phyloP scores from a whole-genome alignment of 1,284 basidiomycete genomes.

The Vanrija sp. region DNA sequence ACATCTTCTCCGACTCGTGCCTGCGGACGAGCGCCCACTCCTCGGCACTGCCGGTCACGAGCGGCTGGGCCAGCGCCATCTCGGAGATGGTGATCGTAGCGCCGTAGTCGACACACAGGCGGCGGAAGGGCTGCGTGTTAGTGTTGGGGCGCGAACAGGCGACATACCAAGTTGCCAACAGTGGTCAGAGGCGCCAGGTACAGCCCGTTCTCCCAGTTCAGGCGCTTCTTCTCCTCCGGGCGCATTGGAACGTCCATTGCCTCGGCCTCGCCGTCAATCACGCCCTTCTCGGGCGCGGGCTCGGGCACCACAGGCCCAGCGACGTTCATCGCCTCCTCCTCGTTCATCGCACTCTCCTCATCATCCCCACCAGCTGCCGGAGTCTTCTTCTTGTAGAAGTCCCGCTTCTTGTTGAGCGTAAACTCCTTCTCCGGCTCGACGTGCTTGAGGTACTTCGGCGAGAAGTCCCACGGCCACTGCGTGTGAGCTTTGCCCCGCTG shows the following conservation, averaged over 20 bases:
- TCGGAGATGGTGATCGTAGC: constrained; percentile 95
- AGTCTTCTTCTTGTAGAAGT: constrained; percentile 5
- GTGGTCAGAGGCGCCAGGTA: constrained; percentile 95
- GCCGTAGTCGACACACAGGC: constrained; percentile 79
- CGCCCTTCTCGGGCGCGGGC: constrained; percentile 27
- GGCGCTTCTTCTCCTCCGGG: constrained; percentile 76
- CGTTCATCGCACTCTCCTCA: constrained; percentile 34
- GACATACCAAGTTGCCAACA: constrained; percentile 80
- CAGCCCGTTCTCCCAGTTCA: constrained; percentile 82
- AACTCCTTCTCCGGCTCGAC: constrained; percentile 53
- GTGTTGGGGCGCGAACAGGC: neutral
- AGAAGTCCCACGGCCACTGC: constrained; percentile 61
- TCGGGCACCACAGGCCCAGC: constrained; percentile 22
- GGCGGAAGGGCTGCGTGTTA: constrained; percentile 73
- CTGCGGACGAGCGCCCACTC: constrained; percentile 87
- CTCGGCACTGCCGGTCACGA: constrained; percentile 75
- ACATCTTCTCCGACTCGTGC: constrained; percentile 82
- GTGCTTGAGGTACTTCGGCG: constrained; percentile 64
- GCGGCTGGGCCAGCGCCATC: constrained; percentile 77
- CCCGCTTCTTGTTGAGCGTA: constrained; percentile 21
- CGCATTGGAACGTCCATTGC: constrained; percentile 55
- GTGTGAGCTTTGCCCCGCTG: neutral
- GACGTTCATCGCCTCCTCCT: constrained; percentile 24
- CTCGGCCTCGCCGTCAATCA: constrained; percentile 34
- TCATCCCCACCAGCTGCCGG: constrained; percentile 37